These are phyloP conservation scores for Leccinum olivaceopallidum DNA, from an alignment of 768 basidiomycete species.

Conservation along the genomic window DNA sequence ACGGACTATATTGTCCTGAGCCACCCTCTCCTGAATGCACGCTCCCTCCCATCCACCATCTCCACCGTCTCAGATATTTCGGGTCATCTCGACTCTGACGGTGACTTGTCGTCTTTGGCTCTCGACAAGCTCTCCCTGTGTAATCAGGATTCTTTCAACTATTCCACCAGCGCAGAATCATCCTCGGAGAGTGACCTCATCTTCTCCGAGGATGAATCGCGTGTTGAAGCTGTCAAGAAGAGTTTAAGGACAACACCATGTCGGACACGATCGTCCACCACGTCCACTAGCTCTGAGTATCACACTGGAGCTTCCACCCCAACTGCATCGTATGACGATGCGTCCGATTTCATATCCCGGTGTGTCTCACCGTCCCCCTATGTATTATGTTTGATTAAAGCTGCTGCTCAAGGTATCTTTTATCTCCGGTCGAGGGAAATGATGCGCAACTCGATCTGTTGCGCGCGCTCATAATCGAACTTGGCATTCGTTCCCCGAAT, in stretches of 20 bases:
- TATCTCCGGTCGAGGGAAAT: constrained; percentile 16
- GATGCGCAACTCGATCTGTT: constrained; percentile 53
- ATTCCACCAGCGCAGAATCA: constrained; percentile 2
- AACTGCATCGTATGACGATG: constrained; percentile 25
- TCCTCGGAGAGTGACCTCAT: constrained; percentile 9
- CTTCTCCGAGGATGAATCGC: background rate
- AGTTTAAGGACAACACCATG: background rate
- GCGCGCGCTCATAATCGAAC: constrained; percentile 74
- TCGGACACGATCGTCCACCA: constrained; percentile 4
- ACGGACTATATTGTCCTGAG: constrained; percentile 28
- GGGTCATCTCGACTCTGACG: constrained; percentile 10
- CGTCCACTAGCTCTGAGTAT: constrained; percentile 11
- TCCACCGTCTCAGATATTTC: constrained; percentile 12
- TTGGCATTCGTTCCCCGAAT: constrained; percentile 55
- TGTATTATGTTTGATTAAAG: background rate
- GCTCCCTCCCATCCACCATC: constrained; percentile 14
- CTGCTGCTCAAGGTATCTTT: constrained; percentile 22
- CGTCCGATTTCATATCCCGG: constrained; percentile 30
- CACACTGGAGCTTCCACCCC: constrained; percentile 14
- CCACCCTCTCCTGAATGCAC: constrained; percentile 18
- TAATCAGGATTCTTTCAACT: constrained; percentile 4
- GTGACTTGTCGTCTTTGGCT: constrained; percentile 7
- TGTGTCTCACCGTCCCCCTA: constrained; percentile 6
- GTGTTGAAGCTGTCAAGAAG: background rate
- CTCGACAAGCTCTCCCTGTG: constrained; percentile 24